phyloP scores from a whole-genome alignment of 495 filamentous ascomycete species.

The Neurospora hispaniola region DNA sequence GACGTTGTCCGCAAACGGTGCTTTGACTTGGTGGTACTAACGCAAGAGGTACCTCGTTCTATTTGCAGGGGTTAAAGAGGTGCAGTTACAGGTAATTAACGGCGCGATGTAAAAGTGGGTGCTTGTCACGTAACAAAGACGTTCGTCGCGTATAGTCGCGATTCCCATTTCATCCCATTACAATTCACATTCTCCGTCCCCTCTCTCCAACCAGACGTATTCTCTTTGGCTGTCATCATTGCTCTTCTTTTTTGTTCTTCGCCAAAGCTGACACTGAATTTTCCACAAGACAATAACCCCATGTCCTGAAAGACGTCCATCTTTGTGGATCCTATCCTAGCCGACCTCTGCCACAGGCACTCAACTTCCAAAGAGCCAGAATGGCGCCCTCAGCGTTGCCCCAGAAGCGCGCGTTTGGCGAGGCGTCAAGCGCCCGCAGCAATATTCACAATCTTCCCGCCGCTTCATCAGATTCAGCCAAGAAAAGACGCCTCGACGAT shows the following conservation, averaged over 20 bases:
- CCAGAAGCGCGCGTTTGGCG: constrained; percentile 42
- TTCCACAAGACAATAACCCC: neutral
- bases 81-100: neutral
- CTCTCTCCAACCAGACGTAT: neutral
- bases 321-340: neutral
- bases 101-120: neutral
- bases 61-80: neutral
- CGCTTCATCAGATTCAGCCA: constrained; percentile 27
- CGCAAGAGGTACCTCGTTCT: neutral
- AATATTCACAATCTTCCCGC: constrained; percentile 33
- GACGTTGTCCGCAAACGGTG: neutral
- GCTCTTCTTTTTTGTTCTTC: neutral
- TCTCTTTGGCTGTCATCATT: neutral
- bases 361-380: constrained; percentile 1
- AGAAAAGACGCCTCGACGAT: constrained; percentile 70
- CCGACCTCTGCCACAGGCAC: neutral
- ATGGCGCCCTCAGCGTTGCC: constrained; percentile 38
- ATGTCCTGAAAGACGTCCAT: neutral
- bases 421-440: constrained; percentile 36
- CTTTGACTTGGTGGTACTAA: neutral
- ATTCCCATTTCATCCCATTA: neutral
- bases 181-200: neutral
- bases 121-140: neutral
- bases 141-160: neutral
- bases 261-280: neutral